These are phyloP conservation scores for Hypomontagnella submonticulosa DNA, from an alignment of 495 filamentous ascomycete genomes.

Conservation along the genomic window DNA sequence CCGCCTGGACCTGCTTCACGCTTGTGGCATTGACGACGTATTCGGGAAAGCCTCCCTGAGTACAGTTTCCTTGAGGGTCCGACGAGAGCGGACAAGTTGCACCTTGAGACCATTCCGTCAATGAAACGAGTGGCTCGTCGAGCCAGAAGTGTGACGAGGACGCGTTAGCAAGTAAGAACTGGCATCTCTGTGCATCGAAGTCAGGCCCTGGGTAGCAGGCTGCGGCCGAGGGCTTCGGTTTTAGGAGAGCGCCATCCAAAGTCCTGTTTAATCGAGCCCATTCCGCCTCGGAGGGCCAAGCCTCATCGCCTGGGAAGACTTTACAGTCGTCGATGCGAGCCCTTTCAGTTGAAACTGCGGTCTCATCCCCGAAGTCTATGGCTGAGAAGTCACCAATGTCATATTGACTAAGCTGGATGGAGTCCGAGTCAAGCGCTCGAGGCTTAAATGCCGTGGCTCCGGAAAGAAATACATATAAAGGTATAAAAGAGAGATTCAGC, in stretches of 20 bases:
- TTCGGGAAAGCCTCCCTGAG: constrained; percentile 65
- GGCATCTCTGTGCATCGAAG: constrained; percentile 56
- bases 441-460: constrained; percentile 6
- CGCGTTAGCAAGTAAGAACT: constrained; percentile 44
- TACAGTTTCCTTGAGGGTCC: constrained; percentile 55
- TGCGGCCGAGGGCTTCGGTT: constrained; percentile 62
- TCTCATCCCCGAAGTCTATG: constrained; percentile 50
- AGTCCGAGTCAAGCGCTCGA: constrained; percentile 43
- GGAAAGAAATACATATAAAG: constrained; percentile 38
- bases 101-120: constrained; percentile 54
- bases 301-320: constrained; percentile 60
- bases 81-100: constrained; percentile 47
- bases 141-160: constrained; percentile 47
- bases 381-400: constrained; percentile 49
- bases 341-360: background rate
- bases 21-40: constrained; percentile 68
- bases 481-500: constrained; percentile 73
- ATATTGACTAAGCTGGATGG: constrained; percentile 44
- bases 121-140: constrained; percentile 51
- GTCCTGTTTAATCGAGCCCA: constrained; percentile 61
- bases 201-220: constrained; percentile 63
- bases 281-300: constrained; percentile 57
- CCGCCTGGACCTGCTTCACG: constrained; percentile 64
- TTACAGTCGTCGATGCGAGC: constrained; percentile 54
- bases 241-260: constrained; percentile 60